Evolutionary conservation across 306 rosid species (phyloP), one percentile per base, ranked within the genome.

Genomic region (Glycine latifolia): DNA sequence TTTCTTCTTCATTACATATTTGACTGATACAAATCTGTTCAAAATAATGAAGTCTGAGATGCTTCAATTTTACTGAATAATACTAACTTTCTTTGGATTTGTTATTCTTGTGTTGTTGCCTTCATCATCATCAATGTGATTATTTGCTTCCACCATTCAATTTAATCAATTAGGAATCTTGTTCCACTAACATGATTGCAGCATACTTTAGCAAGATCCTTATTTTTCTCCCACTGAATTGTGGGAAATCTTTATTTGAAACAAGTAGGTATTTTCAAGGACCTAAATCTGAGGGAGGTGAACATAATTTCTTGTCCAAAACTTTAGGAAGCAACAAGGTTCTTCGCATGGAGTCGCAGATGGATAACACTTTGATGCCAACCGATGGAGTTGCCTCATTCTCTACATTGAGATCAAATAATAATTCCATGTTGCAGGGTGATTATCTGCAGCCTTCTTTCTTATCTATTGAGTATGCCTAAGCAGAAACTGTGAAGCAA

Each of bases 231-330:
- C 31, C 33, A 56, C 6, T 15, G 60, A 54, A 54, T 15, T 26
- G 31, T 26, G 31, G 31, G 31, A 26, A 26, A 26, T 26, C 1
- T 47, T 37, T 37, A 35, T 48, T 48, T 58, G 67, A 79, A 79
- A 56, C 20, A 49, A 82, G 43, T 79, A 86, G 86, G 86, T 82
- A 82, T 86, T 75, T 79, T 62, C 79, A 82, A 53, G 87, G 87
- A 26, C 71, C 76, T 44, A 85, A 80, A 76, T 70, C 79, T 76
- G 87, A 85, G 79, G 79, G 79, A 16, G 79, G 63, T 61, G 82
- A 85, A 65, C 85, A 52, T 44, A 31, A 79, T 65, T 52, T 80
- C 56, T 44, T 80, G 39, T 66, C 85, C 15, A 79, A 85, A 55
- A 26, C 31, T 26, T 26, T 26, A 26, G 31, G 31, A 26, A 26